Conservation (phyloP, 805 yeast species). For the Candida nemodendra region DNA sequence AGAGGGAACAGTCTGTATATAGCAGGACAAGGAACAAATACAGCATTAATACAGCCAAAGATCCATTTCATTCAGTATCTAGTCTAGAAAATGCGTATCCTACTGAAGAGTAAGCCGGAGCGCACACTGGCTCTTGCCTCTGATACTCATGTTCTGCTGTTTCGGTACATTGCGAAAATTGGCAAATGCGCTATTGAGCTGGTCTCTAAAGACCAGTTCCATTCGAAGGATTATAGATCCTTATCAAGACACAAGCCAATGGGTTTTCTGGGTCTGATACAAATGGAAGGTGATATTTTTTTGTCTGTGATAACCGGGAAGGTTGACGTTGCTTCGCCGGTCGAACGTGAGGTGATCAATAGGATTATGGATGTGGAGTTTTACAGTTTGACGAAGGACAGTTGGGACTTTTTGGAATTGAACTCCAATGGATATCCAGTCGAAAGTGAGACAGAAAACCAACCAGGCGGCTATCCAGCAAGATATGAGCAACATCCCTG, state of each 20-base stretch:
- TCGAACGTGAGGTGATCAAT: constrained; percentile 74
- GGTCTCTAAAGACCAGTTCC: constrained; percentile 38
- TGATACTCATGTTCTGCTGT: constrained; percentile 43
- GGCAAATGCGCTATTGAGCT: constrained; percentile 51
- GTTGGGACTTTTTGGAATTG: constrained; percentile 78
- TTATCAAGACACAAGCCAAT: constrained; percentile 45
- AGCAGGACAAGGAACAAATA: no score
- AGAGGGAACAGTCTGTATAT: no score
- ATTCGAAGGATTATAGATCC: constrained; percentile 38
- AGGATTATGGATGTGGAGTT: constrained; percentile 86
- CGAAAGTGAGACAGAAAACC: constrained; percentile 35
- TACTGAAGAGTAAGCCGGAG: constrained; percentile 32
- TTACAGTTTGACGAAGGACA: constrained; percentile 63
- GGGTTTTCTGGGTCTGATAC: constrained; percentile 82
- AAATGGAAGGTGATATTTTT: constrained; percentile 64
- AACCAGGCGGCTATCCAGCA: constrained; percentile 27
- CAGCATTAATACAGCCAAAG: no score
- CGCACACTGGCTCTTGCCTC: constrained; percentile 45
- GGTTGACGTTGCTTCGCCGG: constrained; percentile 76
- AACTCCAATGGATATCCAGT: constrained; percentile 69
- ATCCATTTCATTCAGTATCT: no score
- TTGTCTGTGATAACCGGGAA: constrained; percentile 79
- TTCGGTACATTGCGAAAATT: constrained; percentile 39
- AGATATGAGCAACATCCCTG: constrained; percentile 73
- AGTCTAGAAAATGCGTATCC: constrained; percentile 39